Evolutionary conservation across 768 basidiomycete species (phyloP), one percentile per base, ranked within the genome.

Genomic region (Kwoniella mangroviensis): DNA sequence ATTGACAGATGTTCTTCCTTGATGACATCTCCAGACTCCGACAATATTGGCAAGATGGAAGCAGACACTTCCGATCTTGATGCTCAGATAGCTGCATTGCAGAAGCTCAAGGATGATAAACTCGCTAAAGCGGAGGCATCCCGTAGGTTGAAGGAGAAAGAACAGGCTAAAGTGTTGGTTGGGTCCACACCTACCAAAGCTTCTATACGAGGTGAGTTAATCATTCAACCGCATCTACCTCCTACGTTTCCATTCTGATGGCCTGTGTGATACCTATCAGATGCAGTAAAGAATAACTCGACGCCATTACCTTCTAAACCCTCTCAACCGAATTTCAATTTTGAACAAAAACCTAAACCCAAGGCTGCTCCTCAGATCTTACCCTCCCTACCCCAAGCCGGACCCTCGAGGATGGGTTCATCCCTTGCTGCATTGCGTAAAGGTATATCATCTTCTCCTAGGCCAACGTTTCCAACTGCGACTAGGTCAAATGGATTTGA

Each of bases 161-260:
- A 79, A 58, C 63, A 76, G 54, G 74, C 73, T 3, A 73, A 76
- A 41, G 61, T 81, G 3, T 58, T 81, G 58, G 74, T 79, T 3
- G 75, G 71, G 11, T 69, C 73, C 26, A 79, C 78, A 34, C 80
- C 80, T 40, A 70, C 65, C 21, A 81, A 81, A 63, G 57, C 64
- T 6, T 34, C 55, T 5, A 12, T 63, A 17, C 72, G 70, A 65
- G 68, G 78, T 79, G 49, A 63, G 75, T 41, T 53, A 12, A 41
- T 34, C 13, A 17, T 51, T 15, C 49, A 51, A 51, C 9, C 13
- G 21, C 51, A 7, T 34, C 15, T 41, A 13, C n/a, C n/a, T 53
- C 1, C 6, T 22, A 26, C 24, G 1, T 53, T 9, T 45, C n/a
- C n/a, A 34, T 24, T 45, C 43, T 21, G 43, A 24, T 53, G 51